Evolutionary conservation across 139 green algal species (phyloP), one percentile per base, ranked within the genome.

Genomic region (Spirogloea muscicola): DNA sequence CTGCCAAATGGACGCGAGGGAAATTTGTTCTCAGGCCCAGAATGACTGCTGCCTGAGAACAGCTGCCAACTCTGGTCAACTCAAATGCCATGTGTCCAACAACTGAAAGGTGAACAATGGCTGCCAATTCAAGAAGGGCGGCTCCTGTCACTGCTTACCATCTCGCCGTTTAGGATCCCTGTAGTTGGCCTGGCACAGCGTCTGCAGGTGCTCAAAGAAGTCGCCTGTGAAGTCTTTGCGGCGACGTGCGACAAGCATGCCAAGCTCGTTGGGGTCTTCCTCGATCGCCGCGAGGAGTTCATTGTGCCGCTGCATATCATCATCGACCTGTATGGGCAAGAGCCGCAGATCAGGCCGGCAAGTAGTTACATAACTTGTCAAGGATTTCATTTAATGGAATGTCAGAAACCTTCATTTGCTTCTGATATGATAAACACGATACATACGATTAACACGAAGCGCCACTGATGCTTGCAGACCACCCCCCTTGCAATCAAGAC

Each of bases 121-220:
- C 4, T 18, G 9, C 33, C 49, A 21, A 21, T 60, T 25, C 49
- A 64, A 13, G 36, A 16, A 13, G 55, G 36, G 29, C 10, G 55
- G 55, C 10, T 38, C 10, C 9, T 16, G 55, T 64, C 10, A 9
- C 10, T 55, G 29, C 67, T 27, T 39, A 77, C 69, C 69, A 4
- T 80, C 65, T 27, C 48, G 72, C 38, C 64, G 41, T 27, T 36
- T 40, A 1, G 36, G 72, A 21, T 80, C 37, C 5, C 68, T 43
- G 39, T 36, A 21, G 34, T 59, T 42, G 49, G 63, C 34, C 0
- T 76, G 34, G 42, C 29, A 46, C 0, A 77, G 44, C 2, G 27
- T 58, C 52, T 70, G 33, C 21, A 80, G 21, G 4, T 80, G 72
- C 44, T 78, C 29, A 9, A 80, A 80, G 64, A 80, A 80, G 39